Percentiles rank a stretch among this genome's conserved stretches.
Conservation (phyloP, 2,329 filamentous ascomycete genomes). For the Talaromyces piceae region DNA sequence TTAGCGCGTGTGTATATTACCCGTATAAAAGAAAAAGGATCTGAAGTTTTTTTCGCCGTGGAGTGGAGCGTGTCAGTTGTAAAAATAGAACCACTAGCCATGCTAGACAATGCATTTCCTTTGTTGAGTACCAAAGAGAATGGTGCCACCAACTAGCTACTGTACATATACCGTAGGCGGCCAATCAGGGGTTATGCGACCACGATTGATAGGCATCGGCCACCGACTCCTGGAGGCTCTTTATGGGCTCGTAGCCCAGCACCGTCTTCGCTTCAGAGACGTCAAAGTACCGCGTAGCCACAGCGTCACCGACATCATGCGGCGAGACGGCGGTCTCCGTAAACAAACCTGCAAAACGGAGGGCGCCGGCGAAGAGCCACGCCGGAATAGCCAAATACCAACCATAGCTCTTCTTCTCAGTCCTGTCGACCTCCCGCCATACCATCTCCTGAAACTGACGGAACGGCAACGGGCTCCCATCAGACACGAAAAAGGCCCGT, state of each 20-base stretch:
- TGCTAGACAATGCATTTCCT: conserved; percentile 5
- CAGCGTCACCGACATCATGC: conserved; percentile 8
- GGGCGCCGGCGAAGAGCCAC: conserved; percentile 1
- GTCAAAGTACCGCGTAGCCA: conserved; percentile 5
- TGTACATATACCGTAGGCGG: background rate
- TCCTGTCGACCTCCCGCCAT: conserved; percentile 3
- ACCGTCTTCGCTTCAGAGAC: conserved; percentile 2
- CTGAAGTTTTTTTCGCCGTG: background rate
- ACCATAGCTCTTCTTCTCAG: background rate
- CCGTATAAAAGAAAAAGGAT: conserved; percentile 25
- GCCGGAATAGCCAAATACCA: conserved; percentile 1
- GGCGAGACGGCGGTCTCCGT: conserved; percentile 2
- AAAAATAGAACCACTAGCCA: conserved; percentile 1
- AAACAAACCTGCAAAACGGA: conserved; percentile 2
- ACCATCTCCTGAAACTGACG: conserved; percentile 8
- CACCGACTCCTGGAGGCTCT: conserved; percentile 2
- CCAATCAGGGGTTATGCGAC: background rate
- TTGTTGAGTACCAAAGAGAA: background rate
- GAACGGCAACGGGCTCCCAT: conserved; percentile 5
- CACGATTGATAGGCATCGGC: background rate
- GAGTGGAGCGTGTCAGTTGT: conserved; percentile 1
- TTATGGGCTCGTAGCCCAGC: conserved; percentile 2
- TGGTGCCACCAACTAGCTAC: background rate
- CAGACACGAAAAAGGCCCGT: conserved; percentile 7
- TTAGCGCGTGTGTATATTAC: conserved; percentile 36